phyloP scores from a whole-genome alignment of 257 asterid species.

The Solanum appendiculatum region DNA sequence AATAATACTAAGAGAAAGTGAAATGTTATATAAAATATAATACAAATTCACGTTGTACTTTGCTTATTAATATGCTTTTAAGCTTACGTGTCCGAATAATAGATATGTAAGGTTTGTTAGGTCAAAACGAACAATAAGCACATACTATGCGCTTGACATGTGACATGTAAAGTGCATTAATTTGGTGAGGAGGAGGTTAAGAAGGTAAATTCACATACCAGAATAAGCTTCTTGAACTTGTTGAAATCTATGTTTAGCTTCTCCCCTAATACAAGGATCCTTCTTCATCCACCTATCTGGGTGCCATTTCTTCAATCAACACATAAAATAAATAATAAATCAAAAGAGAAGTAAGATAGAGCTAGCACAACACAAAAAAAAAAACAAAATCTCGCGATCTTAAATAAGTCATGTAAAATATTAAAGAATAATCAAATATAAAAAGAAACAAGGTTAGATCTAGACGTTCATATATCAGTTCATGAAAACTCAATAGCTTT shows the following conservation, averaged over 20 bases:
- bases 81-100: background rate
- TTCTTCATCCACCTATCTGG: constrained; percentile 32
- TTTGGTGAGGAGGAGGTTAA: background rate
- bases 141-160: background rate
- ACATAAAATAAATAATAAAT: background rate
- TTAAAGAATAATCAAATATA: background rate
- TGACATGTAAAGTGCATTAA: background rate
- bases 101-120: background rate
- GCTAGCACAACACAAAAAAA: background rate
- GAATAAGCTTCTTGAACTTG: constrained; percentile 46
- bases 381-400: background rate
- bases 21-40: background rate
- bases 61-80: background rate
- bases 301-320: constrained; percentile 33
- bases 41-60: background rate
- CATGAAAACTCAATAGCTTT: background rate
- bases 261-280: constrained; percentile 13
- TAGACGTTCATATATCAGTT: background rate
- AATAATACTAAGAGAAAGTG: background rate
- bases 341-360: background rate
- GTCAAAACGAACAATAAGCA: background rate
- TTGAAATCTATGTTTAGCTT: constrained; percentile 30
- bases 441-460: background rate
- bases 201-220: constrained; percentile 1
- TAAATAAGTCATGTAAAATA: background rate